These are phyloP conservation scores for Cladophialophora yegresii DNA, from an alignment of 2,329 filamentous ascomycete species.

Conservation along the genomic window DNA sequence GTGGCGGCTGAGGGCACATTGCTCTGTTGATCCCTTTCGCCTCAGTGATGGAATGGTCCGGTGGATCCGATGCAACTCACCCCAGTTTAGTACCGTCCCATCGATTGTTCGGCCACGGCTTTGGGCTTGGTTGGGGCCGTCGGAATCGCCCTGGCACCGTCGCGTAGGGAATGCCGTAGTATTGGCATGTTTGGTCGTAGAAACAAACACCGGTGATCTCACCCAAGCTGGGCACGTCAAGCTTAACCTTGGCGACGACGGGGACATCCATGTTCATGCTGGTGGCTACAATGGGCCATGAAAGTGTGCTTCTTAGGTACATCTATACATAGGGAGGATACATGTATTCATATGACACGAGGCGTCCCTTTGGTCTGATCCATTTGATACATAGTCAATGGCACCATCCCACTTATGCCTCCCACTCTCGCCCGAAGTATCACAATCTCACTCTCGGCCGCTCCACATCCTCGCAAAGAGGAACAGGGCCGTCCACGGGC, in stretches of 20 bases:
- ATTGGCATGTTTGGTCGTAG: slow-evolving; percentile 3
- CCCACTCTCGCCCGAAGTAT: not conserved
- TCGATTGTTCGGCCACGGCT: slow-evolving; percentile 5
- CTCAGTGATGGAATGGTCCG: not conserved
- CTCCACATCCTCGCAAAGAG: not conserved
- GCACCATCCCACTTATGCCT: not conserved
- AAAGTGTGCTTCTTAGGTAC: not conserved
- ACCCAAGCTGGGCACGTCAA: slow-evolving; percentile 6
- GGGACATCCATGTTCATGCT: not conserved
- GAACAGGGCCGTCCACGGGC: not conserved
- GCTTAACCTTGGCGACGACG: not conserved
- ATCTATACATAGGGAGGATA: not conserved
- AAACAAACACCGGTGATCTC: slow-evolving; percentile 2
- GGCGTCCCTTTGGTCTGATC: not conserved
- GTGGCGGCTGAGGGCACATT: slow-evolving; percentile 10
- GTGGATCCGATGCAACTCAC: not conserved
- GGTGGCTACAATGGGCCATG: not conserved
- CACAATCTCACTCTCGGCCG: not conserved
- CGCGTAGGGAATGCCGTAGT: slow-evolving; percentile 9
- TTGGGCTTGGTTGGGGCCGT: slow-evolving; percentile 1
- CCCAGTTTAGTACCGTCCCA: slow-evolving; percentile 12
- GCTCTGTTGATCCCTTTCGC: not conserved
- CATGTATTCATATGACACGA: not conserved
- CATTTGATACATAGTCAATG: not conserved
- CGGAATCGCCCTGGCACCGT: slow-evolving; percentile 13